Conservation (phyloP, 805 yeast genomes). For the Ogataea polymorpha region DNA sequence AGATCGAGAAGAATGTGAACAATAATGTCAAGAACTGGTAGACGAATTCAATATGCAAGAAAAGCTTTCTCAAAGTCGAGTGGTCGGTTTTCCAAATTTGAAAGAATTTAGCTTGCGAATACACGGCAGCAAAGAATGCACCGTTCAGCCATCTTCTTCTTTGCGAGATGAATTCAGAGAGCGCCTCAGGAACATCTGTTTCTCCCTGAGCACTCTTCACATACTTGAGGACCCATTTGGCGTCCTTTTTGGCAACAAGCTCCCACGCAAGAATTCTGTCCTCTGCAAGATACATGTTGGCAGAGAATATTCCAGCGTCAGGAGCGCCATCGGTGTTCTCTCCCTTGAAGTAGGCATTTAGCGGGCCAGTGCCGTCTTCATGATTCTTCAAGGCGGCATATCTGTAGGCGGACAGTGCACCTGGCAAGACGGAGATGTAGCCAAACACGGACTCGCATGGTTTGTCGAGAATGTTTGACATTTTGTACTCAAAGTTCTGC, state of each 20-base stretch:
- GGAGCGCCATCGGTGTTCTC: conserved; percentile 45
- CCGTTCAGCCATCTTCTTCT: conserved; percentile 99
- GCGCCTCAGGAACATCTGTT: conserved; percentile 93
- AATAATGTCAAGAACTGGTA: conserved; percentile 78
- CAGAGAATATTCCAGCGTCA: conserved; percentile 75
- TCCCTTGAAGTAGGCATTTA: conserved; percentile 85
- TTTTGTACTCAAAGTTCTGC: conserved; percentile 93
- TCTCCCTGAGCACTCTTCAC: conserved; percentile 93
- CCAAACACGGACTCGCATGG: conserved; percentile 93
- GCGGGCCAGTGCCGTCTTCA: conserved; percentile 90
- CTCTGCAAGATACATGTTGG: conserved; percentile 96
- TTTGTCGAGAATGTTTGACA: conserved; percentile 94
- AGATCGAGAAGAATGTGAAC: conserved; percentile 89
- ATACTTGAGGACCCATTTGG: conserved; percentile 86
- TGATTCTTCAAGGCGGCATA: conserved; percentile 82
- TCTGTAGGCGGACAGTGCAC: conserved; percentile 93
- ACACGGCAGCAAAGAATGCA: conserved; percentile 93
- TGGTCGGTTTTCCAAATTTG: conserved; percentile 90
- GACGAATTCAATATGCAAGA: conserved; percentile 81
- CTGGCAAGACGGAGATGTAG: conserved; percentile 89
- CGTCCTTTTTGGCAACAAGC: conserved; percentile 77
- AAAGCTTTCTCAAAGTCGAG: conserved; percentile 71
- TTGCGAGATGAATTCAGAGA: conserved; percentile 93
- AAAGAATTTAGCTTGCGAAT: conserved; percentile 79
- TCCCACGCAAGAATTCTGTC: conserved; percentile 97